These are phyloP conservation scores for Abeoforma whisleri DNA, from an alignment of 78 protist species.

Conservation along the genomic window DNA sequence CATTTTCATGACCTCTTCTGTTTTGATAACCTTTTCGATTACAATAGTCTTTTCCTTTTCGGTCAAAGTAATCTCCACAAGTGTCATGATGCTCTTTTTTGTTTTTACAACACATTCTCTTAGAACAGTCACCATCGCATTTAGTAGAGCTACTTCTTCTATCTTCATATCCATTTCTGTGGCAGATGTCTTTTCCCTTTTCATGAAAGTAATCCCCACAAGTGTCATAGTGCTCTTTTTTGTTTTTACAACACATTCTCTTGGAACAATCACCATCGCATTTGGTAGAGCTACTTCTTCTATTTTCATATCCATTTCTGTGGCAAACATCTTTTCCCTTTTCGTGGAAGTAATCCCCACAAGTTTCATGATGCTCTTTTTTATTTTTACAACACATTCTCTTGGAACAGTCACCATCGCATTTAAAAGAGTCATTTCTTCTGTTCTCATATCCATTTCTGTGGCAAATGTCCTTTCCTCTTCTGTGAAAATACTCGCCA, in stretches of 20 bases:
- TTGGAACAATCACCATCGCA: neutral
- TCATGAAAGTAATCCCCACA: neutral
- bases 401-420: neutral
- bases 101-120: neutral
- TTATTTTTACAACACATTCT: neutral
- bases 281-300: neutral
- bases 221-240: neutral
- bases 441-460: neutral
- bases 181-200: neutral
- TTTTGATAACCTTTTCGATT: neutral
- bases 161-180: neutral
- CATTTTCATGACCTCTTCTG: neutral
- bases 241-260: neutral
- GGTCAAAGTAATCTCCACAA: neutral
- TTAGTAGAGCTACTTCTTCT: neutral
- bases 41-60: neutral
- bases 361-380: neutral
- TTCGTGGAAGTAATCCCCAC: neutral
- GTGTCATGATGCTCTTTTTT: neutral
- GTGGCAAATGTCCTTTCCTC: neutral
- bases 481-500: neutral
- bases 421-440: neutral
- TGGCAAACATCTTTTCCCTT: neutral
- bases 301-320: neutral
- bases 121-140: neutral